Evolutionary conservation across 2,329 filamentous ascomycete species (phyloP).

Genomic region (Ascochyta viciae-villosae): DNA sequence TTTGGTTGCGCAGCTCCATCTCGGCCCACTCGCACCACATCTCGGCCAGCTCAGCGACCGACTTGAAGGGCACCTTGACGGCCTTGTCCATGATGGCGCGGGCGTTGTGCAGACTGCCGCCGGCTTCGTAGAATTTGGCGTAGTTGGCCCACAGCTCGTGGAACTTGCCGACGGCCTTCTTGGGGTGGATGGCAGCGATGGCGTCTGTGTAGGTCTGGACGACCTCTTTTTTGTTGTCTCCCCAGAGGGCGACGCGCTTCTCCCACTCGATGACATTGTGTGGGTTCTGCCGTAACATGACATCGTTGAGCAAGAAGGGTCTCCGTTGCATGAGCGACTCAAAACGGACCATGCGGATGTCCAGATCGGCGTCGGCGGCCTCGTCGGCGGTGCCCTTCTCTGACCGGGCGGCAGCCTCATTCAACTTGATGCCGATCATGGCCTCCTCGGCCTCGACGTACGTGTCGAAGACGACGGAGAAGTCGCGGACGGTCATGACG

Average conservation of each 20-base stretch:
- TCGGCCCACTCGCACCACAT: slow-evolving; percentile 99
- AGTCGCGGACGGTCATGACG: slow-evolving; percentile 98
- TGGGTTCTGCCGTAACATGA: slow-evolving; percentile 91
- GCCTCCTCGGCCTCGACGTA: slow-evolving; percentile 98
- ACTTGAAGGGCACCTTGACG: slow-evolving; percentile 96
- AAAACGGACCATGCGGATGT: slow-evolving; percentile 97
- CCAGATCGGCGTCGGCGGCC: slow-evolving; percentile 89
- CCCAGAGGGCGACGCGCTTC: slow-evolving; percentile 95
- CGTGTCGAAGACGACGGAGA: slow-evolving; percentile 93
- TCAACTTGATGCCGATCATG: slow-evolving; percentile 89
- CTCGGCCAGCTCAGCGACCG: slow-evolving; percentile 93
- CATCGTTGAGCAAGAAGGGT: slow-evolving; percentile 95
- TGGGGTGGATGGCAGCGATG: slow-evolving; percentile 90
- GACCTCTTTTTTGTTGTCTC: slow-evolving; percentile 87
- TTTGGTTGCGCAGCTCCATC: slow-evolving; percentile 94
- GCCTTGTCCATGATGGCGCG: slow-evolving; percentile 97
- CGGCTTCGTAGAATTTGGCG: slow-evolving; percentile 93
- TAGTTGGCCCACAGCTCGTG: slow-evolving; percentile 97
- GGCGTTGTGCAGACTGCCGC: slow-evolving; percentile 82
- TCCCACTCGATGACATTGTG: slow-evolving; percentile 97
- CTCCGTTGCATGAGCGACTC: slow-evolving; percentile 97
- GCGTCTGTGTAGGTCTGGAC: slow-evolving; percentile 95
- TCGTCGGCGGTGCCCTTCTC: slow-evolving; percentile 80
- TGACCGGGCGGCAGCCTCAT: slow-evolving; percentile 80
- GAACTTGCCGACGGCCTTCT: slow-evolving; percentile 91